These are phyloP conservation scores for Boletus sensibilis DNA, from an alignment of 768 basidiomycete genomes.

Conservation along the genomic window DNA sequence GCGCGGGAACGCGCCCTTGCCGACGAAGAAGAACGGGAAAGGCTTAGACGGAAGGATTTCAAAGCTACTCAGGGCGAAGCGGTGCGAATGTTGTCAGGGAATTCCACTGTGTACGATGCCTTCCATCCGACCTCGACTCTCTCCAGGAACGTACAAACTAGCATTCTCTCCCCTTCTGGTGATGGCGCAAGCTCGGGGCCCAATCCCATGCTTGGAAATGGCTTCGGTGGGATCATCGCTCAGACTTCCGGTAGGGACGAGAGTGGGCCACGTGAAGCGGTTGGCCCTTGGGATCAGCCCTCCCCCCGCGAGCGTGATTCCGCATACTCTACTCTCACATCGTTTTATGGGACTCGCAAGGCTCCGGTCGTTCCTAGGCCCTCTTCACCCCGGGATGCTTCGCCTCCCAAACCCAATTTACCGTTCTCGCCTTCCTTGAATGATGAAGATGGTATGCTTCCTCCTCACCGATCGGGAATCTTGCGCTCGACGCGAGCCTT, in stretches of 20 bases:
- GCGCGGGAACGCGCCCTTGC: slow-evolving; percentile 64
- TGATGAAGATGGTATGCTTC: slow-evolving; percentile 36
- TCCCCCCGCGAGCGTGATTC: slow-evolving; percentile 34
- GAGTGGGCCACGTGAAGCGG: slow-evolving; percentile 17
- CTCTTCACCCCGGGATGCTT: slow-evolving; percentile 27
- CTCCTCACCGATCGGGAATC: slow-evolving; percentile 30
- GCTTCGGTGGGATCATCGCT: slow-evolving; percentile 27
- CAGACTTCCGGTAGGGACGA: slow-evolving; percentile 30
- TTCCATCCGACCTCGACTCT: slow-evolving; percentile 61
- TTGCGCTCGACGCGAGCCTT: slow-evolving; percentile 28
- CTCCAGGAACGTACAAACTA: slow-evolving; percentile 27
- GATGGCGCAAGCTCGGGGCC: slow-evolving; percentile 17
- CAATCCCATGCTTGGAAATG: slow-evolving; percentile 24
- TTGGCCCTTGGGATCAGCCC: slow-evolving; percentile 36
- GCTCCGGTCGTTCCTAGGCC: slow-evolving; percentile 23
- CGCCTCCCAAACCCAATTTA: slow-evolving; percentile 24
- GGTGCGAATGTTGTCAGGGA: slow-evolving; percentile 39
- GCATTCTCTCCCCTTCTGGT: slow-evolving; percentile 22
- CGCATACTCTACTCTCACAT: slow-evolving; percentile 24
- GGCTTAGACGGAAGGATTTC: slow-evolving; percentile 54
- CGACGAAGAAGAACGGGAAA: slow-evolving; percentile 53
- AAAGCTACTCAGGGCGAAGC: slow-evolving; percentile 39
- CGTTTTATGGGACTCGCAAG: slow-evolving; percentile 31
- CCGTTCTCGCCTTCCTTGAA: slow-evolving; percentile 24
- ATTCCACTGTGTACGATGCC: slow-evolving; percentile 65